phyloP scores from a whole-genome alignment of 129 eudicot genomes.

The Solidago caesia region DNA sequence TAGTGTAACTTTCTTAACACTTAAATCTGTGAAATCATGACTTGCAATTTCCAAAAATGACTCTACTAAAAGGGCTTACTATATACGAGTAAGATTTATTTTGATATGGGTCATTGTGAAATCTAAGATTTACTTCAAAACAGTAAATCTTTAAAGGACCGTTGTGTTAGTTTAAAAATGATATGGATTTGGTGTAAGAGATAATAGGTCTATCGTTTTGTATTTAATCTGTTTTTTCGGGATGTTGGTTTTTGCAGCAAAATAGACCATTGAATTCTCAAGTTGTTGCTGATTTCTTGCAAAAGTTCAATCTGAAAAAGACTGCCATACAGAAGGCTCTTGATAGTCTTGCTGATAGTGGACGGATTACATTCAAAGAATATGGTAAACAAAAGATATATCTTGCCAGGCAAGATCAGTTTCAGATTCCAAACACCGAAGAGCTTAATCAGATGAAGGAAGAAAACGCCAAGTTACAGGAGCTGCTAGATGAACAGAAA shows the following conservation, averaged over 20 bases:
- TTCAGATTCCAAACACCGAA: conserved; percentile 83
- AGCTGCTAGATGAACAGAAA: conserved; percentile 59
- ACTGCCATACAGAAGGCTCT: conserved; percentile 87
- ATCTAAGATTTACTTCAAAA: too few species aligned
- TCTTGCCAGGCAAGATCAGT: conserved; percentile 92
- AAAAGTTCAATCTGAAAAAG: conserved; percentile 91
- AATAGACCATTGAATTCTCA: conserved; percentile 91
- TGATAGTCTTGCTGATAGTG: conserved; percentile 82
- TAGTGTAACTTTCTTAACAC: too few species aligned
- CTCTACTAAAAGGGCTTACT: too few species aligned
- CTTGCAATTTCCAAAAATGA: background rate
- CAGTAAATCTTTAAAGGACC: background rate
- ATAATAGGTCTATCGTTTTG: background rate
- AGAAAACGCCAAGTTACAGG: conserved; percentile 70
- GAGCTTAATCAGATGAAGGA: conserved; percentile 93
- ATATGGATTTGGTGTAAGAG: background rate
- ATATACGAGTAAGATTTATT: too few species aligned
- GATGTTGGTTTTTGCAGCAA: conserved; percentile 56
- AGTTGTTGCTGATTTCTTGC: conserved; percentile 80
- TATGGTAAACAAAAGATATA: conserved; percentile 98
- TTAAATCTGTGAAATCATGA: background rate
- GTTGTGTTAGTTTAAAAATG: background rate
- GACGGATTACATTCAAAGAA: conserved; percentile 83
- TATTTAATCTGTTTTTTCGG: conserved; percentile 4
- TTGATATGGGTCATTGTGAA: too few species aligned